These are phyloP conservation scores for Chaetomium fimeti DNA, from an alignment of 495 filamentous ascomycete species.

Conservation along the genomic window DNA sequence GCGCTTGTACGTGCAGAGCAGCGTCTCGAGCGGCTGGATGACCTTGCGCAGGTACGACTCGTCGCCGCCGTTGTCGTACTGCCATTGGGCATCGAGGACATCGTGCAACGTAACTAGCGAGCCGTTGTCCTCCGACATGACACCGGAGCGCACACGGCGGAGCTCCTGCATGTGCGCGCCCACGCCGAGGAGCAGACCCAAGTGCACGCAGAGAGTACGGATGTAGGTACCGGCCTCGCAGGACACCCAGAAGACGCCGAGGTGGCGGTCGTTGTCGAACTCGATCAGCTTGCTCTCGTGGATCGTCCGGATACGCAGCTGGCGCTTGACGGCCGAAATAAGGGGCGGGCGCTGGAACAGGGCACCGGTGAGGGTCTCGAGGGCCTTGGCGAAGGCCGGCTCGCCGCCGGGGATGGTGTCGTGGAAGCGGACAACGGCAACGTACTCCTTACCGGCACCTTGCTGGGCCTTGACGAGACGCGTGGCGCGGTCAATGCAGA, in stretches of 20 bases:
- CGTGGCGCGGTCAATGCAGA: slow-evolving; percentile 93
- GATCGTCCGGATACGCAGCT: slow-evolving; percentile 94
- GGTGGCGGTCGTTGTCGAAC: slow-evolving; percentile 94
- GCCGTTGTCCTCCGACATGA: slow-evolving; percentile 79
- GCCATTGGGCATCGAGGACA: slow-evolving; percentile 91
- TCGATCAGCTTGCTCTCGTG: slow-evolving; percentile 93
- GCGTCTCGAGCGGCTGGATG: slow-evolving; percentile 84
- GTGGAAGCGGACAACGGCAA: slow-evolving; percentile 86
- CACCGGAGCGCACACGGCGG: slow-evolving; percentile 85
- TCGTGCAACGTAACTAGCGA: slow-evolving; percentile 93
- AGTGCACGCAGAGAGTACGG: slow-evolving; percentile 93
- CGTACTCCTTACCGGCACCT: slow-evolving; percentile 83
- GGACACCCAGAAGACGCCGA: slow-evolving; percentile 99
- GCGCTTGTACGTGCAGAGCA: slow-evolving; percentile 88
- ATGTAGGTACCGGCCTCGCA: slow-evolving; percentile 99
- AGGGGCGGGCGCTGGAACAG: slow-evolving; percentile 96
- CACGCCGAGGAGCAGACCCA: slow-evolving; percentile 88
- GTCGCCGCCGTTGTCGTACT: slow-evolving; percentile 86
- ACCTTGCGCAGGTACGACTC: slow-evolving; percentile 84
- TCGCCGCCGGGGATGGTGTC: slow-evolving; percentile 89
- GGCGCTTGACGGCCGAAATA: slow-evolving; percentile 97
- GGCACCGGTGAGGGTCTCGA: slow-evolving; percentile 92
- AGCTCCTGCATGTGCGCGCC: slow-evolving; percentile 99
- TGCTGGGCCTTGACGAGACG: slow-evolving; percentile 98
- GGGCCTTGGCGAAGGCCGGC: slow-evolving; percentile 80